Evolutionary conservation across 169 alveolate genomes (phyloP), one percentile per base, ranked within the genome.

Genomic region (Cryptosporidium meleagridis): DNA sequence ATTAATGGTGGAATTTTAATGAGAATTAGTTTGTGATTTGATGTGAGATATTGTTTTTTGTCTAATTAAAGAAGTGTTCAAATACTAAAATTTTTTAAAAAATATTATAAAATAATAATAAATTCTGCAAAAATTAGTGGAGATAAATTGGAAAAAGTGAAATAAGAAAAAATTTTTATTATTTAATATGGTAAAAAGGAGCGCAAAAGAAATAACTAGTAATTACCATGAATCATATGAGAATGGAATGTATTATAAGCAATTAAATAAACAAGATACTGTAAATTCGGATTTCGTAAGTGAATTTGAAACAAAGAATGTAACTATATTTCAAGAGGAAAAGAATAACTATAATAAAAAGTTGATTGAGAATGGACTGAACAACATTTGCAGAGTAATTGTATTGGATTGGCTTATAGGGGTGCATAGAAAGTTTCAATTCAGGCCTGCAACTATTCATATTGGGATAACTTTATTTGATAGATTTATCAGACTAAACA

Each of bases 351-450:
- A 80, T 10, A 61, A 45, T 8, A 62, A 48, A 44, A 80, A 80
- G 51, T 51, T 80, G 45, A 16, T 65, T 4, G 89, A 80, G 41
- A 58, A 37, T 80, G 89, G 89, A 18, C 21, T 80, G 53, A 80
- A 80, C 26, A 61, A 37, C 62, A 67, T 80, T n/a, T 80, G 89
- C 65, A 80, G 89, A 62, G 89, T 51, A 33, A 80, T 80, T n/a
- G 89, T 80, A 2, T 45, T 80, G 23, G 89, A 80, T 80, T 80
- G 89, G 89, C 41, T 80, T 21, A 65, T 80, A 41, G 89, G 89
- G 26, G 89, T 80, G 14, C 89, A 80, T 39, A n/a, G 89, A 59
- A 80, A 80, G 29, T 80, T 80, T 65, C 89, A 80, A 80, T 80
- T 80, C 70, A 80, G 89, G 44, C 89, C 89, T 8, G 89, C 89